phyloP scores from a whole-genome alignment of 192 early-diverging fungal species.

The Glomus cerebriforme region DNA sequence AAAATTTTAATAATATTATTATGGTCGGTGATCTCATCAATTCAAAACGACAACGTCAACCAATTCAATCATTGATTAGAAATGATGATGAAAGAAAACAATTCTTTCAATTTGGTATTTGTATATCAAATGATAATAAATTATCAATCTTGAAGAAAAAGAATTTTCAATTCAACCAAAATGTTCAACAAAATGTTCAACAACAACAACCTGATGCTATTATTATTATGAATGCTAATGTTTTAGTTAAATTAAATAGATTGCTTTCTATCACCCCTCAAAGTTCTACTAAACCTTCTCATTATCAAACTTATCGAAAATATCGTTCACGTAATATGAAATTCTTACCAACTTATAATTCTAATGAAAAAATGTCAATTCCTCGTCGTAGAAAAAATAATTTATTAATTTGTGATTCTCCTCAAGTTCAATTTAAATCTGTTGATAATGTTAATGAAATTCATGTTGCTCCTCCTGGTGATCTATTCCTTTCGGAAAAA shows the following conservation, averaged over 20 bases:
- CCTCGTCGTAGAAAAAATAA: not conserved
- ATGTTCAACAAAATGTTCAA: not conserved
- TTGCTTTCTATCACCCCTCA: not conserved
- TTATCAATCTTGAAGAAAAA: not conserved
- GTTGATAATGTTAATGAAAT: not conserved
- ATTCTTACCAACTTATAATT: not conserved
- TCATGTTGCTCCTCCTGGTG: constrained; percentile 1
- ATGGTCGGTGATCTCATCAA: not conserved
- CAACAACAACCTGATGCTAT: not conserved
- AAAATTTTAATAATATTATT: not conserved
- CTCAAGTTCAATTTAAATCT: not conserved
- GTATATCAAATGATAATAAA: too few species aligned
- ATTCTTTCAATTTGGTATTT: not conserved
- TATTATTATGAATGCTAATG: not conserved
- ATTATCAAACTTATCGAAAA: not conserved
- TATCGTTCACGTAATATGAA: not conserved
- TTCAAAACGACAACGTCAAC: not conserved
- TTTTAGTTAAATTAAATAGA: not conserved
- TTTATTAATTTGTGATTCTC: not conserved
- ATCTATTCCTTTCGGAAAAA: constrained; percentile 6
- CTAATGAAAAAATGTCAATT: not conserved
- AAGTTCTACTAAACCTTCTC: too few species aligned
- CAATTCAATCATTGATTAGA: too few species aligned
- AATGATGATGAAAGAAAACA: too few species aligned
- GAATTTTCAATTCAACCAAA: not conserved